These are phyloP conservation scores for Fraxinus sp. DNA, from an alignment of 305 asterid genomes.

Conservation along the genomic window DNA sequence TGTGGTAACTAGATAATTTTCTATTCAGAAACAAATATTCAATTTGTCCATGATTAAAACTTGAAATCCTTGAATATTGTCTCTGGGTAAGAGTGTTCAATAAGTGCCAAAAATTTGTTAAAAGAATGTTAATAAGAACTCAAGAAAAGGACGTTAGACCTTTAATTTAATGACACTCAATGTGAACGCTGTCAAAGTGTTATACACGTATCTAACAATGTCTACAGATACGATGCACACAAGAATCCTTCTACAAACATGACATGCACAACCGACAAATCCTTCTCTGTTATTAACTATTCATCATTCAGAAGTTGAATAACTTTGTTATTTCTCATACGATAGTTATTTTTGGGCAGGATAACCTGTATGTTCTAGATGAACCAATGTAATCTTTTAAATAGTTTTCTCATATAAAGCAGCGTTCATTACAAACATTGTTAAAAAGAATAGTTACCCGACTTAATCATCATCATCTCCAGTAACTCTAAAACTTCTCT, in stretches of 20 bases:
- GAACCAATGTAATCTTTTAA: not conserved
- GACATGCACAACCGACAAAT: conserved; percentile 11
- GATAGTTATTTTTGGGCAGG: not conserved
- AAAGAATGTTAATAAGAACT: not conserved
- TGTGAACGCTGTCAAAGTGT: not conserved
- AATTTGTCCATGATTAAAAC: not conserved
- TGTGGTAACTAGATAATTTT: not conserved
- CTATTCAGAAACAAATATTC: not conserved
- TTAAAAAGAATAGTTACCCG: not conserved
- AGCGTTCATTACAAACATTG: not conserved
- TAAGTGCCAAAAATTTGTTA: not conserved
- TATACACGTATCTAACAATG: not conserved
- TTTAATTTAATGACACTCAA: not conserved
- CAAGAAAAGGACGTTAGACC: not conserved
- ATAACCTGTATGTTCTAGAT: not conserved
- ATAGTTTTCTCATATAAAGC: not conserved
- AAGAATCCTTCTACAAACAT: not conserved
- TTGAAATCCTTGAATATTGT: not conserved
- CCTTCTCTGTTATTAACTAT: not conserved
- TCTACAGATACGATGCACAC: not conserved
- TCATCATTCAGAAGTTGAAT: not conserved
- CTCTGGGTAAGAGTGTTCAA: not conserved
- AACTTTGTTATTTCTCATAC: not conserved
- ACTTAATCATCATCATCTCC: not conserved
- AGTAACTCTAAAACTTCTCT: not conserved